These are phyloP conservation scores for Venturia carpophila DNA, from an alignment of 2,329 filamentous ascomycete species.

Conservation along the genomic window DNA sequence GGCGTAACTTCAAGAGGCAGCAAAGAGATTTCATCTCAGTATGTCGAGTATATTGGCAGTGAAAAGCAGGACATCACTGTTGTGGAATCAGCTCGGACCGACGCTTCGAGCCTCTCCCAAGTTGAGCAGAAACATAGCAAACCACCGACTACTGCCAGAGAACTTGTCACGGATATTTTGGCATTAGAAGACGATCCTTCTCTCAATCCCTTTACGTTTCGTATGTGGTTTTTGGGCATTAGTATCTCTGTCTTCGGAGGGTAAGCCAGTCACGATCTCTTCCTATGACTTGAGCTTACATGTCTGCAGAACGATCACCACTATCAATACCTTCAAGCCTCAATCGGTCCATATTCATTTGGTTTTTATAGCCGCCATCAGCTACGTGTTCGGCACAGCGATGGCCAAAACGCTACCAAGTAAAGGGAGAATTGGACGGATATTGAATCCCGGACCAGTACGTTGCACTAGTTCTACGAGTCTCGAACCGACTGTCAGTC, in stretches of 20 bases:
- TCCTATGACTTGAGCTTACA: background rate
- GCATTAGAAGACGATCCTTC: conserved; percentile 18
- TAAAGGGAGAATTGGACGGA: conserved; percentile 29
- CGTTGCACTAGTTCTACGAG: background rate
- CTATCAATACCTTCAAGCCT: conserved; percentile 35
- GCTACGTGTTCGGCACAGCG: conserved; percentile 36
- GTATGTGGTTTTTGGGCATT: conserved; percentile 19
- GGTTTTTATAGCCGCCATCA: conserved; percentile 41
- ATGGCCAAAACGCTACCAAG: conserved; percentile 33
- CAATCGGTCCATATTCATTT: conserved; percentile 38
- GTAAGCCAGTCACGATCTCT: conserved; percentile 22
- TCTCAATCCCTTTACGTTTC: conserved; percentile 16
- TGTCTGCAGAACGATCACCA: conserved; percentile 13
- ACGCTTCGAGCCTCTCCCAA: background rate
- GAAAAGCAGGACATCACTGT: conserved; percentile 6
- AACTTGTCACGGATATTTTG: conserved; percentile 16
- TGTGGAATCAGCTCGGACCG: background rate
- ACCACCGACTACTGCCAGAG: conserved; percentile 14
- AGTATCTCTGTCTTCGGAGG: conserved; percentile 26
- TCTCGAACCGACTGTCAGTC: background rate
- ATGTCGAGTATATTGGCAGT: background rate
- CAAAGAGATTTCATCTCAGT: background rate
- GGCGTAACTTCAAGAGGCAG: background rate
- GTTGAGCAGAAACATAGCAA: conserved; percentile 10
- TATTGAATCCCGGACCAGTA: conserved; percentile 33